phyloP scores from a whole-genome alignment of 2,329 filamentous ascomycete species.

The Elsinoe necatrix region DNA sequence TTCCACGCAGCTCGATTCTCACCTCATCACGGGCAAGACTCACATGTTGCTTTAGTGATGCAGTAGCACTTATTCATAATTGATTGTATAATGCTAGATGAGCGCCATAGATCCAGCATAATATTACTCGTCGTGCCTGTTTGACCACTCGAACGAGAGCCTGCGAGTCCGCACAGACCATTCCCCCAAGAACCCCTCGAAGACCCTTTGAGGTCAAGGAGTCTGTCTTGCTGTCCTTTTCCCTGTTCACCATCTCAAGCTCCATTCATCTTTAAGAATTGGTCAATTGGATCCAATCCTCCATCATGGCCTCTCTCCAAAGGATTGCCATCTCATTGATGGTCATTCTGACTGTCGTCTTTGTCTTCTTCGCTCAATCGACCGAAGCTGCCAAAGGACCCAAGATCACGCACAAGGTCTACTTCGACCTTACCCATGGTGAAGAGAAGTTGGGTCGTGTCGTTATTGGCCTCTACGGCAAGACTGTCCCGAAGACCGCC shows the following conservation, averaged over 20 bases:
- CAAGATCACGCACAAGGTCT: constrained; percentile 92
- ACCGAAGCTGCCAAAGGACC: constrained; percentile 69
- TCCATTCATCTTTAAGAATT: constrained; percentile 19
- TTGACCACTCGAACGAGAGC: background rate
- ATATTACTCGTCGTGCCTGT: too few relatives aligned
- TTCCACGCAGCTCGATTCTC: too few relatives aligned
- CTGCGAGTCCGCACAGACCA: background rate
- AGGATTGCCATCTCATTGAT: constrained; percentile 62
- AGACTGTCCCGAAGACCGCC: constrained; percentile 68
- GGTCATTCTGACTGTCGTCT: constrained; percentile 65
- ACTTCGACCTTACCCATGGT: constrained; percentile 73
- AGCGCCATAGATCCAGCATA: too few relatives aligned
- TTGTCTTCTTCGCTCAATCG: constrained; percentile 68
- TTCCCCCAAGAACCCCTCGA: background rate
- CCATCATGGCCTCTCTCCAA: constrained; percentile 66
- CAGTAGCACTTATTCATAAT: too few relatives aligned
- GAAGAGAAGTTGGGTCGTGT: constrained; percentile 66
- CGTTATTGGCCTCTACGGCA: constrained; percentile 77
- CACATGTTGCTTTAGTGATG: too few relatives aligned
- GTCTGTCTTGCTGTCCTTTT: background rate
- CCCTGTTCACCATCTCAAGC: background rate
- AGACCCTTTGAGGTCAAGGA: background rate
- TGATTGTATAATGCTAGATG: too few relatives aligned
- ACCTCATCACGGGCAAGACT: too few relatives aligned
- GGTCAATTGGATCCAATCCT: constrained; percentile 14